These are phyloP conservation scores for Carex arenaria DNA, from an alignment of 202 grass and related monocot species.

Conservation along the genomic window DNA sequence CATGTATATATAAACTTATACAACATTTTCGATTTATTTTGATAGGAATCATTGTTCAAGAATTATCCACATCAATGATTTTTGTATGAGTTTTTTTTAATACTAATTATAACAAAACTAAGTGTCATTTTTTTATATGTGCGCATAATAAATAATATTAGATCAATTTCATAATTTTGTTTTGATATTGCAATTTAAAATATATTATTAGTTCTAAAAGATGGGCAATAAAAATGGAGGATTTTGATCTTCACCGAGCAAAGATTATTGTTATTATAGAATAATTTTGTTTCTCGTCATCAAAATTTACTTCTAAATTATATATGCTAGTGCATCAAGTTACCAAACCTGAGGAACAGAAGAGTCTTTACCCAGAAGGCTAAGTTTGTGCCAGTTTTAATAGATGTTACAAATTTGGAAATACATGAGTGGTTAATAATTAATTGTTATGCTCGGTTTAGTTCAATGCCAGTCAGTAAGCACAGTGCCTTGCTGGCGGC, in stretches of 20 bases:
- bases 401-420: too few species aligned
- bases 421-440: too few species aligned
- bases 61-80: too few species aligned
- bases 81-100: not conserved
- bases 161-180: not conserved
- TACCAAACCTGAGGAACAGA: too few species aligned
- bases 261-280: not conserved
- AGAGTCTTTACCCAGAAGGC: too few species aligned
- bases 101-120: not conserved
- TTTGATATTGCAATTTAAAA: not conserved
- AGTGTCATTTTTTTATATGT: not conserved
- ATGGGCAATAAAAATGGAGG: not conserved
- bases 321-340: too few species aligned
- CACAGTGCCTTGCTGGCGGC: too few species aligned
- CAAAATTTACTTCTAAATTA: not conserved
- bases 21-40: not conserved
- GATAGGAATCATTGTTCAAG: not conserved
- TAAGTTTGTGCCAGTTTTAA: too few species aligned
- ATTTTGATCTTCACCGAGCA: not conserved
- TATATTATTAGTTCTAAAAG: not conserved
- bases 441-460: too few species aligned
- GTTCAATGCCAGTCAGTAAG: too few species aligned
- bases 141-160: not conserved
- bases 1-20: not conserved
- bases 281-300: not conserved